phyloP scores from a whole-genome alignment of 1,284 basidiomycete genomes.

The Sporisorium iseilematis-ciliati region DNA sequence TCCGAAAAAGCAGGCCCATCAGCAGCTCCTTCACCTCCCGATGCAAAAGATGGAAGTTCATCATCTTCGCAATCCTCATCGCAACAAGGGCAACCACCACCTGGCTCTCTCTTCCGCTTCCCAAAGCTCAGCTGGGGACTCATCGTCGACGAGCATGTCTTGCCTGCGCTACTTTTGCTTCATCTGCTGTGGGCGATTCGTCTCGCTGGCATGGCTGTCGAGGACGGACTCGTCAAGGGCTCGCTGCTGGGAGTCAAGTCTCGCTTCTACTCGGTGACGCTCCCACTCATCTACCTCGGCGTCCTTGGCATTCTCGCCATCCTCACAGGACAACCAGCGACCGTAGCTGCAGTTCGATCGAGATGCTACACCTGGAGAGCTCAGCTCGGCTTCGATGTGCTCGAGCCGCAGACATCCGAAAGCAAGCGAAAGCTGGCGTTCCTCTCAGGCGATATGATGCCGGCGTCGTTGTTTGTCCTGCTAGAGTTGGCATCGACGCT shows the following conservation, averaged over 20 bases:
- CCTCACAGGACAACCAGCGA: constrained; percentile 20
- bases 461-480: constrained; percentile 31
- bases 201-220: constrained; percentile 42
- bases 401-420: not conserved
- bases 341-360: constrained; percentile 8
- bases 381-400: constrained; percentile 21
- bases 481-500: constrained; percentile 29
- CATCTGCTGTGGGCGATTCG: constrained; percentile 50
- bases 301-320: constrained; percentile 27
- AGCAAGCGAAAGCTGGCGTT: constrained; percentile 2
- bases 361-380: constrained; percentile 26
- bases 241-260: constrained; percentile 37
- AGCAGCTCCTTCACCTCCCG: constrained; percentile 15
- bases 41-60: not conserved
- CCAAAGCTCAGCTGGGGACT: constrained; percentile 49
- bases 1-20: constrained; percentile 15
- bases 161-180: constrained; percentile 40
- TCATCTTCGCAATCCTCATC: not conserved
- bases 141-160: constrained; percentile 41
- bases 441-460: constrained; percentile 25
- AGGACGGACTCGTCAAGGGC: constrained; percentile 45
- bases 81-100: constrained; percentile 37
- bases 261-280: constrained; percentile 32
- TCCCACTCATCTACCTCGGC: constrained; percentile 40
- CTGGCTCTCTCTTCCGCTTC: constrained; percentile 47